These are phyloP conservation scores for Akanthomyces muscarius DNA, from an alignment of 2,329 filamentous ascomycete species.

Conservation along the genomic window DNA sequence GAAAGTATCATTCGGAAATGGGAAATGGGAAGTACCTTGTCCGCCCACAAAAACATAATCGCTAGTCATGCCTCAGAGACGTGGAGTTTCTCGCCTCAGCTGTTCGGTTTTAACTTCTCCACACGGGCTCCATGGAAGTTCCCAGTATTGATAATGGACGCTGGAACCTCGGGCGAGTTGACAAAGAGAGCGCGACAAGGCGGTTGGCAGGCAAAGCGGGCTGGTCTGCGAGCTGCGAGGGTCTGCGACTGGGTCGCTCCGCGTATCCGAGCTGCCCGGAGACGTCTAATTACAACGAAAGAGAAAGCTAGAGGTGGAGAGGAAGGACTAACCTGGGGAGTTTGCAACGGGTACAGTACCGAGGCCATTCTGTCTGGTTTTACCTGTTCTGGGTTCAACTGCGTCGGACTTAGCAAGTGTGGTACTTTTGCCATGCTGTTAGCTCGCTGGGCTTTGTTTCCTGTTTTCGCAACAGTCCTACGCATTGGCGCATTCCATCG, in stretches of 20 bases:
- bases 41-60: not conserved
- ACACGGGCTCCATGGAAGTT: not conserved
- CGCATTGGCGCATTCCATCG: not conserved
- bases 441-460: not conserved
- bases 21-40: not conserved
- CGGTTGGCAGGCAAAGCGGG: too few species aligned
- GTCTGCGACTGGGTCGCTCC: too few species aligned
- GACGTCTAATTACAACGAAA: not conserved
- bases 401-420: not conserved
- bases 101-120: not conserved
- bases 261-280: too few species aligned
- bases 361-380: not conserved
- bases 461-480: not conserved
- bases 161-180: not conserved
- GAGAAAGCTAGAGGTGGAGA: not conserved
- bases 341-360: not conserved
- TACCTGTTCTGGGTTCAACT: too few species aligned
- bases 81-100: not conserved
- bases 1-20: not conserved
- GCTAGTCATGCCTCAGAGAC: not conserved
- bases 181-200: too few species aligned
- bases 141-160: not conserved
- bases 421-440: not conserved
- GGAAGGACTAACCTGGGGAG: not conserved
- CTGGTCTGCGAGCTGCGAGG: too few species aligned